Evolutionary conservation across 2,329 filamentous ascomycete species (phyloP).

Genomic region (Phoma sp.): DNA sequence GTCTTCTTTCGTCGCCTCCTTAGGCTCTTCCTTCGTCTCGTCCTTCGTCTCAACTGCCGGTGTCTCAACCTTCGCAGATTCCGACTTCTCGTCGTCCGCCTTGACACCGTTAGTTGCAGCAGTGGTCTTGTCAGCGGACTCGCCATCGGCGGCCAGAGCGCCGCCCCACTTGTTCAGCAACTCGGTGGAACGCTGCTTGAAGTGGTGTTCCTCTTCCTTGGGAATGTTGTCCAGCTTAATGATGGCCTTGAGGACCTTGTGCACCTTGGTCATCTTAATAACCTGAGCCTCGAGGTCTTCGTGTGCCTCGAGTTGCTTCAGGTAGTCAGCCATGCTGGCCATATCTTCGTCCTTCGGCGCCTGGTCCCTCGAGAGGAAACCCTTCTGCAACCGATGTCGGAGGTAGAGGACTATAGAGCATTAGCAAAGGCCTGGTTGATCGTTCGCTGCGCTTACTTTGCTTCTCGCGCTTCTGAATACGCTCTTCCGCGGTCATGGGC

Average conservation of each 20-base stretch:
- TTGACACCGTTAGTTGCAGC: conserved; percentile 42
- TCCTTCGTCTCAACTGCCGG: conserved; percentile 48
- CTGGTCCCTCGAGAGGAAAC: conserved; percentile 83
- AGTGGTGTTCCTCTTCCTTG: conserved; percentile 84
- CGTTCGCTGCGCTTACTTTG: conserved; percentile 49
- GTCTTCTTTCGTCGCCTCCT: conserved; percentile 37
- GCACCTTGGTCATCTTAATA: conserved; percentile 92
- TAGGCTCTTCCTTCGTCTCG: conserved; percentile 35
- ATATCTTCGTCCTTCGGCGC: conserved; percentile 87
- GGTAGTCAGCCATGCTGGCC: conserved; percentile 76
- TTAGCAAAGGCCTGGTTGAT: conserved; percentile 2
- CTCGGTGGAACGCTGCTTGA: conserved; percentile 81
- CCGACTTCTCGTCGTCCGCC: conserved; percentile 47
- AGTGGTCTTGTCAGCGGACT: conserved; percentile 22
- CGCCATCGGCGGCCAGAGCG: conserved; percentile 60
- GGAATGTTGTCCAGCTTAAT: conserved; percentile 81
- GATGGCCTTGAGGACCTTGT: conserved; percentile 96
- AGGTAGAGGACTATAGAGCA: conserved; percentile 77
- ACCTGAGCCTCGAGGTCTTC: conserved; percentile 85
- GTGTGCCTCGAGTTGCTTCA: conserved; percentile 81
- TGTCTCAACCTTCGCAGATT: conserved; percentile 36
- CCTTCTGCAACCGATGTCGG: conserved; percentile 93
- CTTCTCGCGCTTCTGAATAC: conserved; percentile 64
- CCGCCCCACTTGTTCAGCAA: conserved; percentile 91
- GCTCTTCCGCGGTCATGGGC: conserved; percentile 61